A percentile compares a stretch with the other conserved stretches of the same genome.
phyloP scores from a whole-genome alignment of 352 stramenopile species.

The Halophytophthora polymorphica region DNA sequence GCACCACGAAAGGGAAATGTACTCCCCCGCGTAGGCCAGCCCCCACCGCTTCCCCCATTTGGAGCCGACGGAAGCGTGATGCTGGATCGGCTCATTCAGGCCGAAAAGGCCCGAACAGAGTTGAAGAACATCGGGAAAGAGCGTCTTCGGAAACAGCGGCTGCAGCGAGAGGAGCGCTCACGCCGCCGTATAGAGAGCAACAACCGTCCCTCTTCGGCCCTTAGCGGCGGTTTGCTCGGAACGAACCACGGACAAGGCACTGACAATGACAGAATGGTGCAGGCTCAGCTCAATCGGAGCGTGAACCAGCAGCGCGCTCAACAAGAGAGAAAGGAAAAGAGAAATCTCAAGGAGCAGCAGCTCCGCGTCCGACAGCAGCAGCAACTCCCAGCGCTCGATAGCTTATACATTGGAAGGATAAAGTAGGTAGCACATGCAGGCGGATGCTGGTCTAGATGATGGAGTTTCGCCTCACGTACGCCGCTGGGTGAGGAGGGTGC shows the following conservation, averaged over 20 bases:
- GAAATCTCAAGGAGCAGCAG: conserved; percentile 14
- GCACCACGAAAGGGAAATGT: background rate
- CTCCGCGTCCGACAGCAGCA: conserved; percentile 6
- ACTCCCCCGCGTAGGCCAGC: conserved; percentile 11
- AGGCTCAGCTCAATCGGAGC: conserved; percentile 1
- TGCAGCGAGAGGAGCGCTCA: conserved; percentile 37
- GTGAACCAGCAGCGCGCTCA: conserved; percentile 1
- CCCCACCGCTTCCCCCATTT: conserved; percentile 1
- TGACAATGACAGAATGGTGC: background rate
- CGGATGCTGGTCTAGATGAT: conserved; percentile 30
- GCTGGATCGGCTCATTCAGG: conserved; percentile 35
- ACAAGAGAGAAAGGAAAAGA: conserved; percentile 11
- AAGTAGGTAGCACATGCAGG: background rate
- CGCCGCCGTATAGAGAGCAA: conserved; percentile 25
- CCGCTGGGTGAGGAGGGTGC: conserved; percentile 18
- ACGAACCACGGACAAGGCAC: background rate
- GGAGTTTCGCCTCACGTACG: conserved; percentile 40
- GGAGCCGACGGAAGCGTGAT: conserved; percentile 9
- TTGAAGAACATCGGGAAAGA: conserved; percentile 40
- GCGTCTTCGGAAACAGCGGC: conserved; percentile 38
- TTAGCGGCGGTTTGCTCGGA: conserved; percentile 9
- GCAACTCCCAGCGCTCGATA: conserved; percentile 11
- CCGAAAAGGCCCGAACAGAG: conserved; percentile 36
- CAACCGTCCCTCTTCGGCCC: background rate
- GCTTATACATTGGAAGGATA: conserved; percentile 29